Evolutionary conservation across 306 rosid genomes (phyloP).

Genomic region (Ochetophila trinervis): DNA sequence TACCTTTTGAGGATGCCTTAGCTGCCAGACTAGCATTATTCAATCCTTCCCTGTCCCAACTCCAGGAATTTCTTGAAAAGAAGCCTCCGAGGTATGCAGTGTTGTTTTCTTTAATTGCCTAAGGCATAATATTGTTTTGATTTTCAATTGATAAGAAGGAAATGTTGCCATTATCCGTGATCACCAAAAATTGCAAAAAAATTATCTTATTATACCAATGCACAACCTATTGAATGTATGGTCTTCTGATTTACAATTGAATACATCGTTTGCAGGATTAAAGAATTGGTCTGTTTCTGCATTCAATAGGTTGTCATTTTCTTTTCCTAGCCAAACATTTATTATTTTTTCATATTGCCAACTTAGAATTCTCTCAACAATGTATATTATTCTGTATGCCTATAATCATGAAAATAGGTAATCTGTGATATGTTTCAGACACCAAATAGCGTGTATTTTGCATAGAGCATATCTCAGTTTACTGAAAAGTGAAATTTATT

Average conservation of each 20-base stretch:
- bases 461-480: neutral
- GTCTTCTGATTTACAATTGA: neutral
- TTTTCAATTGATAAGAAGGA: neutral
- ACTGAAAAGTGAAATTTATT: neutral
- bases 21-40: slow-evolving; percentile 85
- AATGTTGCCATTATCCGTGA: neutral
- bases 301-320: neutral
- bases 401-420: neutral
- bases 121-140: slow-evolving; percentile 1
- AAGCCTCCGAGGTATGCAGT: slow-evolving; percentile 84
- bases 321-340: slow-evolving; percentile 1
- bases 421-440: too few species aligned
- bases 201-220: too few species aligned
- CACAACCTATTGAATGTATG: too few species aligned
- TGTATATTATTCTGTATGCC: neutral
- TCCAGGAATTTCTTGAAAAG: slow-evolving; percentile 75
- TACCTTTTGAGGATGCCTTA: slow-evolving; percentile 93
- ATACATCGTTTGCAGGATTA: neutral
- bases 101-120: slow-evolving; percentile 1
- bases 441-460: neutral
- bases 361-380: neutral
- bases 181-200: neutral
- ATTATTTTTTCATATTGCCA: neutral
- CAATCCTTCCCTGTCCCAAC: slow-evolving; percentile 74
- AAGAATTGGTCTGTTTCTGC: neutral